phyloP scores from a whole-genome alignment of 1,284 basidiomycete species.

The Trichosporon sp. region DNA sequence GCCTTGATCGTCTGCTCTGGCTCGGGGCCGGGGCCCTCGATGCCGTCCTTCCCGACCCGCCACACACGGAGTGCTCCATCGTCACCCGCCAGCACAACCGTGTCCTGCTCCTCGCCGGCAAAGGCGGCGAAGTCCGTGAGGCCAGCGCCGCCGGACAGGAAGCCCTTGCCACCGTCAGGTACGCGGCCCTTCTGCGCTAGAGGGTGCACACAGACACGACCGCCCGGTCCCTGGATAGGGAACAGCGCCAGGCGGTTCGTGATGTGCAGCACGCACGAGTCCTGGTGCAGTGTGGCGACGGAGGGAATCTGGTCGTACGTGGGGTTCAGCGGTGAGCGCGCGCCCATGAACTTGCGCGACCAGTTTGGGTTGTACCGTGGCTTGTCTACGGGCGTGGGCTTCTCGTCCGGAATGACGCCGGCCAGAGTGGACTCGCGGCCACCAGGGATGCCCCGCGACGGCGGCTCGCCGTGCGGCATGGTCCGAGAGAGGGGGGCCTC shows the following conservation, averaged over 20 bases:
- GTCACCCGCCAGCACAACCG: conserved; percentile 49
- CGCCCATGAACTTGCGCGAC: conserved; percentile 51
- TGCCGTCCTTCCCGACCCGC: conserved; percentile 32
- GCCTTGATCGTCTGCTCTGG: conserved; percentile 33
- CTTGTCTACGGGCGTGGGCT: not conserved
- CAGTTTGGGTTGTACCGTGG: conserved; percentile 41
- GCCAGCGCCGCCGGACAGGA: conserved; percentile 44
- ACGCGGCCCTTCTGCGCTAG: conserved; percentile 47
- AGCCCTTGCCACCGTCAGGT: conserved; percentile 39
- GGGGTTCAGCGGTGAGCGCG: conserved; percentile 50
- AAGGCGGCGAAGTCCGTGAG: conserved; percentile 50
- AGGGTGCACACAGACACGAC: conserved; percentile 49
- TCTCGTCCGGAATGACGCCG: not conserved
- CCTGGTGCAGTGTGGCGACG: conserved; percentile 46
- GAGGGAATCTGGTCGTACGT: conserved; percentile 50
- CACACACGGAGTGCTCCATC: conserved; percentile 50
- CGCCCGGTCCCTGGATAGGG: conserved; percentile 52
- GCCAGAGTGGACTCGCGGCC: not conserved
- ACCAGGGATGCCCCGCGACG: not conserved
- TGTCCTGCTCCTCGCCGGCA: conserved; percentile 26
- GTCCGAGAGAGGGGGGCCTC: not conserved
- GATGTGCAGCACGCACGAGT: conserved; percentile 44
- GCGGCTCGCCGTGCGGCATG: not conserved
- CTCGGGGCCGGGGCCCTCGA: conserved; percentile 38
- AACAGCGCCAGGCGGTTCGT: conserved; percentile 45